Percentiles rank a stretch among this genome's conserved stretches.
Conservation (phyloP, 257 asterid species). For the Solanum pinnatisectum region DNA sequence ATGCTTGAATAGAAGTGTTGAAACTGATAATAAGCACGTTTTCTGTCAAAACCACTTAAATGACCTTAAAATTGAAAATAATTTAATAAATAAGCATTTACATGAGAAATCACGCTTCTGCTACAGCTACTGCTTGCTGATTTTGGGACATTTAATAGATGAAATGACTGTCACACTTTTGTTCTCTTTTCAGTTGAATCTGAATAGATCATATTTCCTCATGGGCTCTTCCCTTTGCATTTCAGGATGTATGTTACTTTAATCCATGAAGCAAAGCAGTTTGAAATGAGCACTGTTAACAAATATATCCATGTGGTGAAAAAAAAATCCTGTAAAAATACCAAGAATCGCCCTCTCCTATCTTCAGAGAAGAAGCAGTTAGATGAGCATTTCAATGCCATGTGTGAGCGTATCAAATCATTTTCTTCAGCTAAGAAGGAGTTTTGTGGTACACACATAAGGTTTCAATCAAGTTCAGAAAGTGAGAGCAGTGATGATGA, state of each 20-base stretch:
- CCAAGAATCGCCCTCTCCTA: constrained; percentile 44
- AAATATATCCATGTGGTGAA: constrained; percentile 36
- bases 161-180: background rate
- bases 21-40: background rate
- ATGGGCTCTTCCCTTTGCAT: constrained; percentile 5
- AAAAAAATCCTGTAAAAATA: constrained; percentile 24
- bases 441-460: constrained; percentile 56
- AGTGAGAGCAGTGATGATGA: constrained; percentile 36
- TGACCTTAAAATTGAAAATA: background rate
- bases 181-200: background rate
- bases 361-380: constrained; percentile 41
- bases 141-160: background rate
- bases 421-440: constrained; percentile 33
- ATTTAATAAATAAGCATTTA: background rate
- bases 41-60: background rate
- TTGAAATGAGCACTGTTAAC: constrained; percentile 31
- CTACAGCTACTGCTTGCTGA: background rate
- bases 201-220: background rate
- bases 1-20: background rate
- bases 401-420: constrained; percentile 54
- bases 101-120: background rate
- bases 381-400: constrained; percentile 55
- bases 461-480: constrained; percentile 64
- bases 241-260: constrained; percentile 44
- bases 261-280: constrained; percentile 35